phyloP scores from a whole-genome alignment of 1,284 basidiomycete species.

The Porogramme epimiltina region DNA sequence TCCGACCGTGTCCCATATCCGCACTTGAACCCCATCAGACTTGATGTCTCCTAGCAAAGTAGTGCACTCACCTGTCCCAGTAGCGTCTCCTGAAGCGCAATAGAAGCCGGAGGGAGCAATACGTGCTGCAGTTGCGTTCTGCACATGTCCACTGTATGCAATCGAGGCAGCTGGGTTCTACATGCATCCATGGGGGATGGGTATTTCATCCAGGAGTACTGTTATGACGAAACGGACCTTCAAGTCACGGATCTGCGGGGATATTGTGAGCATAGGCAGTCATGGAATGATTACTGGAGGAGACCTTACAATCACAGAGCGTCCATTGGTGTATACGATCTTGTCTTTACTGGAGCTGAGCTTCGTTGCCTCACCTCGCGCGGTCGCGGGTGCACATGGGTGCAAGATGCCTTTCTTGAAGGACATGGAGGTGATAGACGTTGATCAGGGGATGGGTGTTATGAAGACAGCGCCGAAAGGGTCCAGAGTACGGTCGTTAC shows the following conservation, averaged over 20 bases:
- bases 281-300: no score
- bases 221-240: slow-evolving; percentile 38
- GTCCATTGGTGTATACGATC: slow-evolving; percentile 86
- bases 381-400: slow-evolving; percentile 76
- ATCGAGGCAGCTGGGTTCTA: slow-evolving; percentile 61
- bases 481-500: no score
- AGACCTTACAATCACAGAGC: slow-evolving; percentile 76
- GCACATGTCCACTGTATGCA: slow-evolving; percentile 80
- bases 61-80: slow-evolving; percentile 66
- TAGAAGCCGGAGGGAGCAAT: slow-evolving; percentile 96
- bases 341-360: slow-evolving; percentile 84
- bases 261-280: background rate
- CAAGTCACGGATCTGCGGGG: slow-evolving; percentile 59
- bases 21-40: slow-evolving; percentile 49
- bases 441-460: background rate
- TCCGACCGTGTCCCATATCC: slow-evolving; percentile 93
- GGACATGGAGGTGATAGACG: slow-evolving; percentile 45
- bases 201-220: background rate
- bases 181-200: background rate
- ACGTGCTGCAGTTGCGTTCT: slow-evolving; percentile 86
- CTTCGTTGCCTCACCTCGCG: slow-evolving; percentile 79
- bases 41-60: background rate
- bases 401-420: slow-evolving; percentile 60
- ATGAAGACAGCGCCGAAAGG: no score
- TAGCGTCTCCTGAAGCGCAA: slow-evolving; percentile 85